phyloP scores from a whole-genome alignment of 768 basidiomycete genomes.

The Lactifluus volemus region DNA sequence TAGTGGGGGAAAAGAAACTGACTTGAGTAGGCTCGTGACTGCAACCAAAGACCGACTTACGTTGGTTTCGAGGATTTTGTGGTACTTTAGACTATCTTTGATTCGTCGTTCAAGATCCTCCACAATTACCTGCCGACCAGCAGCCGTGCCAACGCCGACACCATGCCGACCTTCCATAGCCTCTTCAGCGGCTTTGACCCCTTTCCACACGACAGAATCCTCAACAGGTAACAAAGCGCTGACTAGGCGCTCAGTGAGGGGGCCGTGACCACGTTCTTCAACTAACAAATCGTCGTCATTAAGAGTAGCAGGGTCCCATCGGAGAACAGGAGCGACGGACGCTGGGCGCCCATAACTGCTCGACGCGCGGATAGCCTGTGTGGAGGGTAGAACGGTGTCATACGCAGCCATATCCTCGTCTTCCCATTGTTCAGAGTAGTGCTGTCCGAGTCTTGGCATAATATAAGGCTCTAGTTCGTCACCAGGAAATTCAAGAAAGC shows the following conservation, averaged over 20 bases:
- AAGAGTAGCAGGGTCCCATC: constrained; percentile 80
- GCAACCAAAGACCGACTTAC: constrained; percentile 39
- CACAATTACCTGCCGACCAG: constrained; percentile 70
- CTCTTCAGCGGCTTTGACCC: constrained; percentile 76
- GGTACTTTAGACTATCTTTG: constrained; percentile 67
- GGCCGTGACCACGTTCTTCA: constrained; percentile 80
- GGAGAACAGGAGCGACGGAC: constrained; percentile 47
- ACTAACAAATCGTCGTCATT: constrained; percentile 56
- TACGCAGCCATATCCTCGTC: constrained; percentile 69
- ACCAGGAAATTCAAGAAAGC: constrained; percentile 84
- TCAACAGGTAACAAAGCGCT: constrained; percentile 65
- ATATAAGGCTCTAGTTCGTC: constrained; percentile 85
- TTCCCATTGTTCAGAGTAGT: constrained; percentile 90
- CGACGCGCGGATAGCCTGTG: constrained; percentile 31
- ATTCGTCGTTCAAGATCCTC: constrained; percentile 70
- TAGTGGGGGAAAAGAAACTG: constrained; percentile 22
- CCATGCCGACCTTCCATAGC: constrained; percentile 79
- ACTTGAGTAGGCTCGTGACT: constrained; percentile 16
- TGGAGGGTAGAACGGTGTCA: constrained; percentile 34
- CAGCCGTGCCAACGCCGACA: constrained; percentile 63
- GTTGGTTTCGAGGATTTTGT: constrained; percentile 58
- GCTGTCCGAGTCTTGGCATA: constrained; percentile 78
- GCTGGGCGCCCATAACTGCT: constrained; percentile 26
- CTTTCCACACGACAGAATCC: constrained; percentile 56
- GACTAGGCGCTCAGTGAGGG: constrained; percentile 77